phyloP scores from a whole-genome alignment of 345 rosid genomes.

The Citrus sp. region DNA sequence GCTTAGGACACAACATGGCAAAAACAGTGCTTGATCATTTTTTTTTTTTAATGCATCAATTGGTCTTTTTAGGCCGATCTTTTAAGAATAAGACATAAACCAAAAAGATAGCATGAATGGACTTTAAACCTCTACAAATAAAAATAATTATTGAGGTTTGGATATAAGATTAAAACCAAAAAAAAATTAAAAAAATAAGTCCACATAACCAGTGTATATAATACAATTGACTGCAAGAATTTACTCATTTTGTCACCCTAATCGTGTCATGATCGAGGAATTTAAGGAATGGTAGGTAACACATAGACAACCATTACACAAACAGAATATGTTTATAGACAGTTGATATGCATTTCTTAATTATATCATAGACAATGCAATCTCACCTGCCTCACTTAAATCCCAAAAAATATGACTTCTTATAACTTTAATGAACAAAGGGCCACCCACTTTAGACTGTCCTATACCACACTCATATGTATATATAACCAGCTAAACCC shows the following conservation, averaged over 20 bases:
- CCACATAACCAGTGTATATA: too few relatives aligned
- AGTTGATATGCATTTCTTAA: background rate
- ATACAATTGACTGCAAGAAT: background rate
- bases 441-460: background rate
- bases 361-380: background rate
- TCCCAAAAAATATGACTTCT: background rate
- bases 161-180: too few relatives aligned
- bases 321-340: background rate
- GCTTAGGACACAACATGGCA: too few relatives aligned
- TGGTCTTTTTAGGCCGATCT: too few relatives aligned
- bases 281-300: conserved; percentile 8
- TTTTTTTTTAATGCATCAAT: too few relatives aligned
- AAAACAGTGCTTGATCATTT: too few relatives aligned
- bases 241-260: conserved; percentile 19
- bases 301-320: conserved; percentile 11
- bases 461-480: background rate
- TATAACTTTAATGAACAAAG: background rate
- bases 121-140: too few relatives aligned
- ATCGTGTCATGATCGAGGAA: conserved; percentile 14
- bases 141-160: too few relatives aligned
- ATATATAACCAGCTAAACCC: background rate
- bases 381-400: conserved; percentile 21
- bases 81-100: too few relatives aligned
- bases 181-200: too few relatives aligned
- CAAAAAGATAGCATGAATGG: too few relatives aligned